Base-by-base conservation (phyloP, 352 stramenopile genomes). In the Pythium volutum region DNA sequence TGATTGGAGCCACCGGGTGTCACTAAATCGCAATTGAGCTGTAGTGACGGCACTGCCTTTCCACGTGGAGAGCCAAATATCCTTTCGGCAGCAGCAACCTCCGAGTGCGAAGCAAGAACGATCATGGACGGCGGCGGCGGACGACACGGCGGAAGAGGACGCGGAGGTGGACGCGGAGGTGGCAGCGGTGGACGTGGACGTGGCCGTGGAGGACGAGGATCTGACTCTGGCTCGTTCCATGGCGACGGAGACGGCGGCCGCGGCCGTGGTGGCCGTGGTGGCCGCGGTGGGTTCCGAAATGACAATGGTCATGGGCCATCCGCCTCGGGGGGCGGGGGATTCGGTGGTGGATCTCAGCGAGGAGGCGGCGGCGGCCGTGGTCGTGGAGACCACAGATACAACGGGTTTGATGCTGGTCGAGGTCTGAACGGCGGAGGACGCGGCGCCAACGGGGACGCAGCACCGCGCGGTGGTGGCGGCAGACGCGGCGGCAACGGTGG, bases 351-450 rank as follows among this genome's bases (percentile, higher is more conserved):
- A 6, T 36, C 39, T 2, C 25, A 51, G 58, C 51, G 34, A 6
- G 29, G 49, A 15, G 42, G 42, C 4, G 53, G 55, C 29, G 52
- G 48, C 36, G 46, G 59, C 18, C 20, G 52, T n/a, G 54, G 46
- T 6, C 42, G 52, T 26, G 60, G 67, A 11, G 60, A 69, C 22
- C 59, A 36, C 20, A 25, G 31, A 26, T 42, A 55, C 2, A 52
- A 63, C n/a, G 51, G 54, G 14, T 26, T 41, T 43, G 49, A 49
- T 4, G 27, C 14, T 15, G 41, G 29, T 14, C 27, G 20, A 34
- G 60, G 1, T n/a, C 59, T 22, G 16, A 50, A 69, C 60, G 46
- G 39, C 27, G 31, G 60, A 38, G 52, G 60, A 20, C 38, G 58
- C 20, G 25, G 55, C 11, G 39, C 27, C 14, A 25, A 43, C n/a